These are phyloP conservation scores for Hydrangea macrophylla DNA, from an alignment of 148 eudicot genomes.

Conservation along the genomic window DNA sequence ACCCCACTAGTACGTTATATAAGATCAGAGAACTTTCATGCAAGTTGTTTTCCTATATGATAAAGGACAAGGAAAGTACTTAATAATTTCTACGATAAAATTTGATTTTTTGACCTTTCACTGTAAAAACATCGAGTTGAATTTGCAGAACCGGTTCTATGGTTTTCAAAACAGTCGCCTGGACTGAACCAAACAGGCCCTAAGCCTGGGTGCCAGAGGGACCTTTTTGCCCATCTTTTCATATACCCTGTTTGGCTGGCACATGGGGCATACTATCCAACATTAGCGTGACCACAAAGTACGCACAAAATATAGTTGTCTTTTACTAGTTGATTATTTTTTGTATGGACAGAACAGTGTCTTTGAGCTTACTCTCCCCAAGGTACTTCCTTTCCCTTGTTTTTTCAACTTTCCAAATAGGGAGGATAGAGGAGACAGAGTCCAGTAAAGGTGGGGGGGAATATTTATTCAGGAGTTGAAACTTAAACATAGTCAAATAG, in stretches of 20 bases:
- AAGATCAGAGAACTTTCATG: too few relatives aligned
- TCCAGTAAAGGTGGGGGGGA: neutral
- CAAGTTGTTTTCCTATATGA: too few relatives aligned
- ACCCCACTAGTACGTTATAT: too few relatives aligned
- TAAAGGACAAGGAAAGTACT: too few relatives aligned
- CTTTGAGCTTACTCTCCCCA: neutral
- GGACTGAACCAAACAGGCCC: too few relatives aligned
- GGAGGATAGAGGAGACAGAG: slow-evolving; percentile 5
- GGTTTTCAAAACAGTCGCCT: too few relatives aligned
- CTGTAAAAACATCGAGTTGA: too few relatives aligned
- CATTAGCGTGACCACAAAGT: neutral
- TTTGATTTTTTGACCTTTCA: too few relatives aligned
- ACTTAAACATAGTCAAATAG: slow-evolving; percentile 2
- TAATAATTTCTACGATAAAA: too few relatives aligned
- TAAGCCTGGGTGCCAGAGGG: slow-evolving; percentile 1
- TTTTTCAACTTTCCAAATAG: neutral
- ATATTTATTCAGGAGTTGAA: neutral
- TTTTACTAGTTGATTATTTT: neutral
- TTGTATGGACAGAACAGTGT: neutral
- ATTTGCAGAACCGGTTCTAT: too few relatives aligned
- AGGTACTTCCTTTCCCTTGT: neutral
- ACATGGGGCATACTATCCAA: neutral
- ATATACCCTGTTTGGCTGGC: neutral
- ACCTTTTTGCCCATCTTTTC: slow-evolving; percentile 2
- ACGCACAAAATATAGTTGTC: neutral